phyloP scores from a whole-genome alignment of 305 asterid species.

The Solanum chacoense region DNA sequence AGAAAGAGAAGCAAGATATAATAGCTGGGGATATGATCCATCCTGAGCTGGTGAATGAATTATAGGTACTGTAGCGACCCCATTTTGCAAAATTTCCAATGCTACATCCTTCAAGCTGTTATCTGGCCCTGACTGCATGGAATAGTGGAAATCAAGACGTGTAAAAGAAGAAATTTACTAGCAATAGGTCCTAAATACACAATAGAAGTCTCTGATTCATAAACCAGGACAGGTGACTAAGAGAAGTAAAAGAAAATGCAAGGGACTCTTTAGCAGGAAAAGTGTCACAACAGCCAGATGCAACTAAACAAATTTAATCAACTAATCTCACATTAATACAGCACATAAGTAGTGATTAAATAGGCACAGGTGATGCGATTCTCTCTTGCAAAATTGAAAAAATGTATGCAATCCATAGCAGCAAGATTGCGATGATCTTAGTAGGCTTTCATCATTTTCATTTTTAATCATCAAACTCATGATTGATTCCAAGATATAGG shows the following conservation, averaged over 20 bases:
- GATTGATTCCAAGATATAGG: neutral
- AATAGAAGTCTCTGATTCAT: neutral
- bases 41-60: conserved; percentile 62
- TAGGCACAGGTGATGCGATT: neutral
- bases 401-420: neutral
- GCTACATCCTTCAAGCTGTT: conserved; percentile 70
- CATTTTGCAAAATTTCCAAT: conserved; percentile 66
- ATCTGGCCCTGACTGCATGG: conserved; percentile 81
- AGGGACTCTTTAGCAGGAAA: neutral
- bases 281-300: neutral
- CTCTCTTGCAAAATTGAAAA: neutral
- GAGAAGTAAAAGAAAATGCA: neutral
- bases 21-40: conserved; percentile 67
- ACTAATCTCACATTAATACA: neutral
- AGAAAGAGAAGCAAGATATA: conserved; percentile 87
- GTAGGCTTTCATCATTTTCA: neutral
- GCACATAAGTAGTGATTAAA: neutral
- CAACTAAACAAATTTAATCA: neutral
- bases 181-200: conserved; percentile 1
- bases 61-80: conserved; percentile 76
- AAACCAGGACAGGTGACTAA: neutral
- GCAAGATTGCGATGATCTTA: neutral
- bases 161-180: neutral
- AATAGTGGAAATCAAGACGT: neutral
- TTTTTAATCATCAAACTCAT: neutral